Conservation (phyloP, 768 basidiomycete species). For the Leccinum fibrillosum region DNA sequence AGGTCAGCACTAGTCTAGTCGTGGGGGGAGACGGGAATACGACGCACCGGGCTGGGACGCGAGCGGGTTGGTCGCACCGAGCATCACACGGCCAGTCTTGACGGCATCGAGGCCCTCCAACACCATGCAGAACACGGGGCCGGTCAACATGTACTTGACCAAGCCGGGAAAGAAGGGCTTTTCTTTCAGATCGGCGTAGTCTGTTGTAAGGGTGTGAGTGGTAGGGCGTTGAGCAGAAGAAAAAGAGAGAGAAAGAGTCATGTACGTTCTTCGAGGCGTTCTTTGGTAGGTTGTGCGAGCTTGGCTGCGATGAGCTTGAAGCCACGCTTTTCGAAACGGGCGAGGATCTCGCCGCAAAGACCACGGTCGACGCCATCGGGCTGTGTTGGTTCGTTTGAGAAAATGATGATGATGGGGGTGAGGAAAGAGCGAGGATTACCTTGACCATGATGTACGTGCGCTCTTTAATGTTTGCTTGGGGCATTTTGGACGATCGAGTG, state of each 20-base stretch:
- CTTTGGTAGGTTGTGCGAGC: conserved; percentile 72
- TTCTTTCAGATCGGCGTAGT: conserved; percentile 93
- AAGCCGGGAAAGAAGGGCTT: conserved; percentile 97
- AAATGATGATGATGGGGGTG: background rate
- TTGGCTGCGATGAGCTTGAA: conserved; percentile 97
- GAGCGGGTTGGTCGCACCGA: conserved; percentile 96
- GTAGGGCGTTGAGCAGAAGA: background rate
- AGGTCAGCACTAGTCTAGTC: background rate
- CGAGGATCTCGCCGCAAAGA: conserved; percentile 93
- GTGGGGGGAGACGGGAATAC: background rate
- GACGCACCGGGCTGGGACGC: conserved; percentile 76
- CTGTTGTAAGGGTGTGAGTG: conserved; percentile 35
- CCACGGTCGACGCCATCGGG: conserved; percentile 98
- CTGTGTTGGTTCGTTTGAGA: conserved; percentile 36
- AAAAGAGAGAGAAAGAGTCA: background rate
- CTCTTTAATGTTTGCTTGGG: conserved; percentile 44
- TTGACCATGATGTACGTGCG: conserved; percentile 99
- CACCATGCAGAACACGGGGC: conserved; percentile 94
- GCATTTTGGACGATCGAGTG: conserved; percentile 41
- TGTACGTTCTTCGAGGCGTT: conserved; percentile 88
- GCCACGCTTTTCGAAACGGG: conserved; percentile 95
- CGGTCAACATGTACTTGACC: conserved; percentile 94
- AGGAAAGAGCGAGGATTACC: conserved; percentile 38
- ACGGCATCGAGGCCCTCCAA: conserved; percentile 94
- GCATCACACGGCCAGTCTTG: conserved; percentile 94